A percentile compares a stretch with the other conserved stretches of the same genome.
These are phyloP conservation scores for Draba incana DNA, from an alignment of 345 rosid species.

Conservation along the genomic window DNA sequence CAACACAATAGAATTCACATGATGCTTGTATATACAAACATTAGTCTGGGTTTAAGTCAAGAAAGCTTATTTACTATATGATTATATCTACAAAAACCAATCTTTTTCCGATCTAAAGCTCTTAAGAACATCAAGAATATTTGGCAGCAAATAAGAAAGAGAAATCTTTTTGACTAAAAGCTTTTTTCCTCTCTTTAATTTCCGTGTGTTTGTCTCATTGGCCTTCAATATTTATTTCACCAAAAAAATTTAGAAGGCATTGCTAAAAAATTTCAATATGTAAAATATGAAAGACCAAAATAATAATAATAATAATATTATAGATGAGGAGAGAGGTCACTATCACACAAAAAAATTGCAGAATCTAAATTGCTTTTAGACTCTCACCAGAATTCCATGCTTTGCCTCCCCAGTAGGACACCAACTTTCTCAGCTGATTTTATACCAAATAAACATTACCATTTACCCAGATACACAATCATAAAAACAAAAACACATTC, in stretches of 20 bases:
- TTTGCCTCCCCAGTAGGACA: conserved; percentile 45
- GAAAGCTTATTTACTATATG: background rate
- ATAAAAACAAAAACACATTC: conserved; percentile 1
- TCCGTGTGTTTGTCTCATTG: conserved; percentile 19
- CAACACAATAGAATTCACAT: conserved; percentile 15
- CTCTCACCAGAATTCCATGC: conserved; percentile 39
- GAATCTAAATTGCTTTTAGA: conserved; percentile 35
- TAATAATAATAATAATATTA: conserved; percentile 8
- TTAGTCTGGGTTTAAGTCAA: conserved; percentile 1
- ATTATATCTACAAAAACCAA: background rate
- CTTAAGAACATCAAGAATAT: background rate
- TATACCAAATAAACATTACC: conserved; percentile 36
- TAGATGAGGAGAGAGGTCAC: conserved; percentile 40
- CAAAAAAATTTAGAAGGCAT: conserved; percentile 3
- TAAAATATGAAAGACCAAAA: background rate
- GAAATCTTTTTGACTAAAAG: background rate
- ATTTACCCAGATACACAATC: conserved; percentile 27
- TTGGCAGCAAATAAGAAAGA: conserved; percentile 12
- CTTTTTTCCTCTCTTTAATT: background rate
- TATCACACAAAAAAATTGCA: conserved; percentile 20
- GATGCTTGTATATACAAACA: background rate
- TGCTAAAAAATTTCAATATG: background rate
- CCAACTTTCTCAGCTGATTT: conserved; percentile 41
- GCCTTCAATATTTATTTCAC: background rate
- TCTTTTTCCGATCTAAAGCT: background rate